Evolutionary conservation across 2,329 filamentous ascomycete species (phyloP).

Genomic region (Fusarium sp.): DNA sequence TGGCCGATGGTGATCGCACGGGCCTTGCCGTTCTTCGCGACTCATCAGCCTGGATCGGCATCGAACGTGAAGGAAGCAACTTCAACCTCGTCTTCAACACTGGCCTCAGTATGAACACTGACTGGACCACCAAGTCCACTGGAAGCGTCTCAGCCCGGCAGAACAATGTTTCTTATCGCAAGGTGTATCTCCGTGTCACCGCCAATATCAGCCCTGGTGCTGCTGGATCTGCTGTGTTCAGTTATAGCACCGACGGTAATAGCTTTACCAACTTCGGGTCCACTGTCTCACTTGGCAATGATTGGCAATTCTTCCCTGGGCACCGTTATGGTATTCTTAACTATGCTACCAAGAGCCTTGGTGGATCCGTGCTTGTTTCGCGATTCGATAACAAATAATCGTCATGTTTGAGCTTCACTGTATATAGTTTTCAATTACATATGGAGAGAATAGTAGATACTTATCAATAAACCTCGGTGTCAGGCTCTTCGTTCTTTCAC

Average conservation of each 20-base stretch:
- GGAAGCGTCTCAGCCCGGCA: not conserved
- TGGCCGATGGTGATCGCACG: conserved; percentile 5
- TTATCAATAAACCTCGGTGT: accelerated
- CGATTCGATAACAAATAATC: conserved; percentile 2
- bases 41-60: conserved; percentile 6
- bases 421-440: not conserved
- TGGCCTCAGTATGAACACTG: not conserved
- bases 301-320: conserved; percentile 13
- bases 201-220: not conserved
- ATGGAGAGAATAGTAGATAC: not conserved
- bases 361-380: conserved; percentile 3
- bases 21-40: conserved; percentile 1
- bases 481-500: not conserved
- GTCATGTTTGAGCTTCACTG: not conserved
- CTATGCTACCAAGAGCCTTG: not conserved
- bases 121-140: conserved; percentile 11
- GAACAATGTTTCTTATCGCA: conserved; percentile 1
- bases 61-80: conserved; percentile 7
- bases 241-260: not conserved
- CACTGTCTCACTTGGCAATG: not conserved
- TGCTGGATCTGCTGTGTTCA: conserved; percentile 7
- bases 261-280: not conserved
- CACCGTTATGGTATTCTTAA: conserved; percentile 13
- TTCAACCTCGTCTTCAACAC: conserved; percentile 5
- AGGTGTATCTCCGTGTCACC: conserved; percentile 2